A percentile compares a stretch with the other conserved stretches of the same genome.
Evolutionary conservation across 1,284 basidiomycete species (phyloP).

Genomic region (Tylopilus orsonianus): DNA sequence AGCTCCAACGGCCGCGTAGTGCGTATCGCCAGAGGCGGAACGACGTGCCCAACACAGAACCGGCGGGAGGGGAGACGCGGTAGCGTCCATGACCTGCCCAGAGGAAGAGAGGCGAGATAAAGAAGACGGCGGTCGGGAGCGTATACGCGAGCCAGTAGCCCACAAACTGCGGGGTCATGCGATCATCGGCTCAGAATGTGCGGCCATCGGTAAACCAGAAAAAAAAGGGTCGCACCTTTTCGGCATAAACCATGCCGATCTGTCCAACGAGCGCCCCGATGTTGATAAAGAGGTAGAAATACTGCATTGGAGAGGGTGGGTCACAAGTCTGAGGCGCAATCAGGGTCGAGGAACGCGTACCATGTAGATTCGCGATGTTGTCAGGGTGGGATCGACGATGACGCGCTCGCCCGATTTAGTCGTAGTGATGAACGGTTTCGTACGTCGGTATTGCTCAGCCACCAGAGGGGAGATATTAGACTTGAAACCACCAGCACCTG

Average conservation of each 20-base stretch:
- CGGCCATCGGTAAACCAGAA: neutral
- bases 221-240: slow-evolving; percentile 47
- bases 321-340: neutral
- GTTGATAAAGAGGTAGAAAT: slow-evolving; percentile 81
- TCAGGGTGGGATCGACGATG: slow-evolving; percentile 78
- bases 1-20: slow-evolving; percentile 54
- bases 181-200: slow-evolving; percentile 4
- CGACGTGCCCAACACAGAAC: slow-evolving; percentile 67
- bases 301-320: slow-evolving; percentile 38
- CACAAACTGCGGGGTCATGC: slow-evolving; percentile 44
- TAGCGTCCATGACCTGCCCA: slow-evolving; percentile 67
- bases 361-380: slow-evolving; percentile 73
- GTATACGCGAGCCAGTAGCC: slow-evolving; percentile 73
- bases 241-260: slow-evolving; percentile 70
- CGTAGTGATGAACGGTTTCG: slow-evolving; percentile 54
- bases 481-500: slow-evolving; percentile 79
- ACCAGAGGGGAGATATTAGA: slow-evolving; percentile 77
- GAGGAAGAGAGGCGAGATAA: slow-evolving; percentile 72
- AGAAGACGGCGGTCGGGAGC: slow-evolving; percentile 67
- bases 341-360: slow-evolving; percentile 34
- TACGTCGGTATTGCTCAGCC: slow-evolving; percentile 72
- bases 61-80: slow-evolving; percentile 65
- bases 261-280: slow-evolving; percentile 73
- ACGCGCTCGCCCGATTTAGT: slow-evolving; percentile 70
- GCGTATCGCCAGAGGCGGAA: slow-evolving; percentile 53